Evolutionary conservation across 2,329 filamentous ascomycete genomes (phyloP), one percentile per base, ranked within the genome.

Genomic region (Hortaea sp.): DNA sequence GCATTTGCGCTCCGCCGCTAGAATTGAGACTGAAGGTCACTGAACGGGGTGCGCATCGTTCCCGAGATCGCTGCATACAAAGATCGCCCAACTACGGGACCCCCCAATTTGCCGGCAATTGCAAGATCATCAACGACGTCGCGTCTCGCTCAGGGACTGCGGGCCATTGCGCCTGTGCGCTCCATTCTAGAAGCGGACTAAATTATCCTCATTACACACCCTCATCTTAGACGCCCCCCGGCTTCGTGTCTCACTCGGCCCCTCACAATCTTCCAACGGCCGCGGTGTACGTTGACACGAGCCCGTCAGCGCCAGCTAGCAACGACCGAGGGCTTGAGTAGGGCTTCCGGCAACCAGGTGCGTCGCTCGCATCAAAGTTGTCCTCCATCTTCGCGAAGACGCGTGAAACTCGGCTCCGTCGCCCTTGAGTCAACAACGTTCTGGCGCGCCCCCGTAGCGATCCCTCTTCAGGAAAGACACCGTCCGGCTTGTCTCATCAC

Each of bases 401-500:
- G 32, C 32, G 32, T n/a, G n/a, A 35, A 9, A 35, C 32, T 35
- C n/a, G 9, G 32, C 7, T 29, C 44, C n/a, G 41, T 29, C 10
- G 13, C 30, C n/a, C 30, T 20, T 41, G 43, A 41, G 39, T 45
- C 42, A 48, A 49, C 49, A 42, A 47, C 46, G 46, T 46, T 53
- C 49, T 49, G 53, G 11, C 38, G 43, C 41, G 48, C 44, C 38
- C 42, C 43, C 35, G 44, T 49, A 28, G 41, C 46, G 39, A 34
- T 43, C 37, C 43, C 48, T 47, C 41, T 50, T 41, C 38, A 44
- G 41, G 40, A 30, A 32, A 20, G 6, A 51, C 47, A 53, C 49
- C 52, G 51, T 35, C 51, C 50, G 51, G 53, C 52, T 52, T 53
- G 57, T 59, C 57, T 60, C 58, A 61, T 56, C 56, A 57, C 53